These are phyloP conservation scores for Microsporum audouinii DNA, from an alignment of 2,329 filamentous ascomycete genomes.

Conservation along the genomic window DNA sequence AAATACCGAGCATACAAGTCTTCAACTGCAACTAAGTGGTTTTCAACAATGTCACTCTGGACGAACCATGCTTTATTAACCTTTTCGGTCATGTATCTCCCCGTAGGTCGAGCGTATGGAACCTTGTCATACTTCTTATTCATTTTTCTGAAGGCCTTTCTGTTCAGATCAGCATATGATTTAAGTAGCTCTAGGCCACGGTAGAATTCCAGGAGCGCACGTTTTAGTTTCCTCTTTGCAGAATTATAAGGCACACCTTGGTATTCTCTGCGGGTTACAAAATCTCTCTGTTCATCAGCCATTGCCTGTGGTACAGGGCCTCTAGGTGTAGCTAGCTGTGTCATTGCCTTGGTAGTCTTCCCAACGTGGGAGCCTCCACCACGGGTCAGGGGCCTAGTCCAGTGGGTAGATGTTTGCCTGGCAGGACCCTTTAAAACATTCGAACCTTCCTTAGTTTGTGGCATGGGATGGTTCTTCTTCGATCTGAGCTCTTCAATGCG, in stretches of 20 bases:
- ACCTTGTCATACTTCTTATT: conserved; percentile 99
- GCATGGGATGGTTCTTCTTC: conserved; percentile 24
- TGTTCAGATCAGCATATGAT: conserved; percentile 78
- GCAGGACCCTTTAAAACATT: conserved; percentile 9
- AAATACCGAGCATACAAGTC: conserved; percentile 93
- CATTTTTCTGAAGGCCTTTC: conserved; percentile 89
- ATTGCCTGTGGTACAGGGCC: conserved; percentile 23
- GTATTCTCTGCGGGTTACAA: conserved; percentile 35
- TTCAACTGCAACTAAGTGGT: conserved; percentile 68
- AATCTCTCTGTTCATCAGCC: conserved; percentile 35
- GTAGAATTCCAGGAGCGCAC: conserved; percentile 87
- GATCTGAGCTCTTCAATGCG: conserved; percentile 60
- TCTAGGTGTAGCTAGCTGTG: conserved; percentile 33
- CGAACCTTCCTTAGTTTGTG: background rate
- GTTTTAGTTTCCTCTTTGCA: conserved; percentile 83
- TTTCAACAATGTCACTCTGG: conserved; percentile 71
- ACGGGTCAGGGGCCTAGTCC: conserved; percentile 32
- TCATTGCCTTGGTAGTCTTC: conserved; percentile 44
- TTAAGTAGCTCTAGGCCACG: conserved; percentile 83
- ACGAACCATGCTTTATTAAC: conserved; percentile 89
- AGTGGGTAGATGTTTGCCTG: conserved; percentile 19
- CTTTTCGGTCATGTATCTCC: conserved; percentile 80
- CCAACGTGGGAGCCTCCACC: conserved; percentile 28
- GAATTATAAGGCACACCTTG: conserved; percentile 69
- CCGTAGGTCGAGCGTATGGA: conserved; percentile 61